phyloP scores from a whole-genome alignment of 768 basidiomycete species.

The Infundibulicybe gibba region DNA sequence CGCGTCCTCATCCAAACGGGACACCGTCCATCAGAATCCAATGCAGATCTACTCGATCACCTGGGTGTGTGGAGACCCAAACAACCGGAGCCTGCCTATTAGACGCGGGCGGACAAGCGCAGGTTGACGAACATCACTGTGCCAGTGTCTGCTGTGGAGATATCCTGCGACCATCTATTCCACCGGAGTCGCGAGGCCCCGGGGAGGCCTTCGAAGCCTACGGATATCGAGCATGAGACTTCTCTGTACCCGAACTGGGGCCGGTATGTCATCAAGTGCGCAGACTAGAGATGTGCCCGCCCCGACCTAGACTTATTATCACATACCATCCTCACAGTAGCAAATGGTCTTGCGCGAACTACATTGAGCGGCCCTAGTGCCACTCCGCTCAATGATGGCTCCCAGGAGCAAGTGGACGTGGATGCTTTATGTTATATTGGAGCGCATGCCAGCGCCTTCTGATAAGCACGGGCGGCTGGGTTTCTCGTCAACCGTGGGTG shows the following conservation, averaged over 20 bases:
- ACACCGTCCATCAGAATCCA: conserved; percentile 10
- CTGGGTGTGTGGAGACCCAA: conserved; percentile 38
- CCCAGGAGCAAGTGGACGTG: too few species aligned
- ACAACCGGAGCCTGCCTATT: conserved; percentile 47
- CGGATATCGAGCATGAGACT: conserved; percentile 25
- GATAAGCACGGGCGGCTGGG: too few species aligned
- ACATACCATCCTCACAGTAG: too few species aligned
- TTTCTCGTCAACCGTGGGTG: too few species aligned
- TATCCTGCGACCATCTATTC: not conserved
- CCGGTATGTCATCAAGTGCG: conserved; percentile 49
- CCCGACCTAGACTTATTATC: too few species aligned
- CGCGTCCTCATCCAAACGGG: conserved; percentile 21
- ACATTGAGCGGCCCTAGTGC: too few species aligned
- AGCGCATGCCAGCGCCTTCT: conserved; percentile 9
- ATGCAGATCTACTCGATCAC: conserved; percentile 18
- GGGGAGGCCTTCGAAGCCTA: conserved; percentile 21
- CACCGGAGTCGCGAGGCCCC: conserved; percentile 20
- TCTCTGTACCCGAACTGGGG: conserved; percentile 64
- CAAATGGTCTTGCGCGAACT: too few species aligned
- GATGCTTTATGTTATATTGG: too few species aligned
- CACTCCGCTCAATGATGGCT: too few species aligned
- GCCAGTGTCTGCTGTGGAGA: conserved; percentile 33
- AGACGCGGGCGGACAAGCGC: conserved; percentile 45
- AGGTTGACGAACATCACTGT: conserved; percentile 50
- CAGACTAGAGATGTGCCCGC: too few species aligned